Base-by-base conservation (phyloP, 1,284 basidiomycete genomes). In the Athelia psychrophila region DNA sequence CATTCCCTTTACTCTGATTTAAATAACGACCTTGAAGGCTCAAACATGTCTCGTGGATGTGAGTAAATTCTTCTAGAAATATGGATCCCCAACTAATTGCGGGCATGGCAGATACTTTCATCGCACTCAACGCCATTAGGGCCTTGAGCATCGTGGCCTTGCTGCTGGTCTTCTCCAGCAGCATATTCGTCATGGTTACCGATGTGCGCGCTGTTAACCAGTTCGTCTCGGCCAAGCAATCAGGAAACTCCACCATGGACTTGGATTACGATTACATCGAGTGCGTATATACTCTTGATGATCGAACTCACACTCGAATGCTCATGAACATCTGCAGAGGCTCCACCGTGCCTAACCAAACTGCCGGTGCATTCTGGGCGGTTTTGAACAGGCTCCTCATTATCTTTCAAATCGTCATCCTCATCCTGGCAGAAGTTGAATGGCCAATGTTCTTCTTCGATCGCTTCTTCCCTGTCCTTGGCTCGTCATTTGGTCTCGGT, bases 291-390 rank as follows among this genome's bases (percentile, higher is more conserved):
- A n/a, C 38, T 46, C n/a, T 20, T 10, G 36, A 19, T 44, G 35
- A 8, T 13, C 24, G 6, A 20, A 30, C 19, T 32, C 9, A 25
- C n/a, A n/a, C n/a, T 32, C 46, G 20, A 12, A 25, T 4, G 18
- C 33, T 36, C 16, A 48, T 25, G 5, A 48, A 9, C 47, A 51
- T 38, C 10, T 56, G 4, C 56, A 90, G 87, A 52, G 74, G 77
- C 53, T 88, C 84, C 65, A 88, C 90, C 2, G 88, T 95, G 3
- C 91, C 92, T 0, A 89, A 92, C 63, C 91, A 95, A 68, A 75
- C 90, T 45, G 92, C 88, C 2, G 92, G 93, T 16, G 82, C 81
- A 1, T 93, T 94, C 69, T 95, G 91, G 88, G 86, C 90, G 1
- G 84, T 94, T 47, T 74, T 94, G 50, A 88, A 91, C 64, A 78